Conservation (phyloP, 2,329 filamentous ascomycete genomes). For the Polychaeton citri region DNA sequence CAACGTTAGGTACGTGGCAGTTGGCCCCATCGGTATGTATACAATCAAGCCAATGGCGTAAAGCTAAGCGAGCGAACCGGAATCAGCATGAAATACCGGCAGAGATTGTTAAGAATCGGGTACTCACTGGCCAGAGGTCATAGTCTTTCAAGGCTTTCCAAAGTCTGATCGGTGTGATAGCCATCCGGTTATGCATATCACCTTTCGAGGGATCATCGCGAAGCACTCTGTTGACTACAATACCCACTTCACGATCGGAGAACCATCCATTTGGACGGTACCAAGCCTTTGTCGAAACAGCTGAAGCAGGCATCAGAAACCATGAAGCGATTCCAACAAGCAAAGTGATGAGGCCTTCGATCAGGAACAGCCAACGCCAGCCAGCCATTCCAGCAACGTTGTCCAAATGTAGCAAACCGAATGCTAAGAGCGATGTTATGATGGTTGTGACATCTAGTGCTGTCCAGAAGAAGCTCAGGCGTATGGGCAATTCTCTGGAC, state of each 20-base stretch:
- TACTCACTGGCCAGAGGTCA: conserved; percentile 34
- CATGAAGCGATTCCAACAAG: conserved; percentile 17
- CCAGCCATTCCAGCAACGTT: conserved; percentile 11
- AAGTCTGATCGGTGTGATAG: conserved; percentile 36
- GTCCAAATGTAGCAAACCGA: conserved; percentile 16
- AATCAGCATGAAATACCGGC: neutral
- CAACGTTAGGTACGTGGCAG: conserved; percentile 44
- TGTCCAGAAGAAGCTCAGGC: conserved; percentile 30
- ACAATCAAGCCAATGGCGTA: conserved; percentile 42
- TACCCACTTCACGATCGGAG: conserved; percentile 45
- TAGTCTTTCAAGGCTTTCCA: conserved; percentile 44
- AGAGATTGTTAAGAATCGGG: neutral
- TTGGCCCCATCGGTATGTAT: conserved; percentile 40
- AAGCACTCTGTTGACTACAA: conserved; percentile 49
- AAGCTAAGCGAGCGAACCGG: conserved; percentile 17
- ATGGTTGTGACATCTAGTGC: conserved; percentile 17
- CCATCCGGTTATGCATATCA: conserved; percentile 47
- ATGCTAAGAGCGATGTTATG: conserved; percentile 17
- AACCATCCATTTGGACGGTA: conserved; percentile 53
- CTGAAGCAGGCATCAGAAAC: conserved; percentile 33
- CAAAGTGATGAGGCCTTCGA: conserved; percentile 19
- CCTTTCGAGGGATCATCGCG: conserved; percentile 44
- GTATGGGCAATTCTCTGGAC: conserved; percentile 27
- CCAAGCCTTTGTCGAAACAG: conserved; percentile 46
- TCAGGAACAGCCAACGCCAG: conserved; percentile 18